Evolutionary conservation across 2,329 filamentous ascomycete genomes (phyloP), one percentile per base, ranked within the genome.

Genomic region (Cordyceps fumosorosea): DNA sequence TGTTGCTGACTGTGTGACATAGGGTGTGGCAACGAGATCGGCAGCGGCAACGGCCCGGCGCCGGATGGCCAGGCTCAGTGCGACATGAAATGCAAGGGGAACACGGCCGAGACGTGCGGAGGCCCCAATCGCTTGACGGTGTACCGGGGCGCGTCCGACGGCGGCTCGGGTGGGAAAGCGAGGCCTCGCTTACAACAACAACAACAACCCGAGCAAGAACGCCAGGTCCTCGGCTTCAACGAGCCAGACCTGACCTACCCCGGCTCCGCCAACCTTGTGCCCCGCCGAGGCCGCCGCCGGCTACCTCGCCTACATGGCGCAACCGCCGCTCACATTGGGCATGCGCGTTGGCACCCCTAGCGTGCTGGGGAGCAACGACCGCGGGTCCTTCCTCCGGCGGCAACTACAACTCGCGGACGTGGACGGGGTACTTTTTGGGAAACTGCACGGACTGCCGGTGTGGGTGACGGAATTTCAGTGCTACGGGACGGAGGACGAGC

Each of bases 401-500:
- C 7, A 2, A 14, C 1, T 56, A 56, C 40, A 45, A 32, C 37
- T 56, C 53, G 12, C 37, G 53, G 20, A 37, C 20, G 16, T 56
- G 53, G 53, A 56, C 53, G 40, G 37, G 10, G 22, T 56, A 56
- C 53, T 56, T 56, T 32, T 14, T 44, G 24, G 53, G 53, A 40
- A 56, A 56, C 53, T 56, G 53, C 40, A 45, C 40, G 14, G 20
- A 12, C 12, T 56, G 53, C 40, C 53, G 24, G 12, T 56, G 6
- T 56, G 53, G 53, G 26, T 56, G 20, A 45, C 53, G 2, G 53
- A 56, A 24, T 56, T 56, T 45, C 53, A 56, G 53, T 56, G 53
- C 40, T 56, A 56, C 18, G 53, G 53, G 10, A 29, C 37, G 2
- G 53, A 56, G 40, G 53, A 20, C 8, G 22, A 56, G 53, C 53